Conservation (phyloP, 176 grass and related monocot species). For the Musa itinerans region DNA sequence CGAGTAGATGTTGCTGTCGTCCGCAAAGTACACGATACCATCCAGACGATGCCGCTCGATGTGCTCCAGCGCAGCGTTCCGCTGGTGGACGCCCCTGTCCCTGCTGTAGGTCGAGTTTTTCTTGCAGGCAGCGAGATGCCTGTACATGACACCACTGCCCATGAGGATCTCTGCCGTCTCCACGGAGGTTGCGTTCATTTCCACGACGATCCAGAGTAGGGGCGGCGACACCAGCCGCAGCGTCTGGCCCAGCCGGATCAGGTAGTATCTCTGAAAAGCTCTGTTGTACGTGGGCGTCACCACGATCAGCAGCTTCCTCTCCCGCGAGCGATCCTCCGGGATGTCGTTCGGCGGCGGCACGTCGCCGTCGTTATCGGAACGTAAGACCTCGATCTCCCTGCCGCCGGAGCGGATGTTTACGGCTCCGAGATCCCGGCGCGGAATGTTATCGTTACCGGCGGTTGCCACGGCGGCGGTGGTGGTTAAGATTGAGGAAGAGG, state of each 20-base stretch:
- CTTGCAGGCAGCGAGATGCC: conserved; percentile 44
- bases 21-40: conserved; percentile 82
- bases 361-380: not conserved
- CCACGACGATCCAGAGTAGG: conserved; percentile 69
- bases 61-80: conserved; percentile 75
- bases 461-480: not conserved
- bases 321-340: too few species aligned
- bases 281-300: conserved; percentile 70
- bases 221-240: conserved; percentile 51
- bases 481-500: not conserved
- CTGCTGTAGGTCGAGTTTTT: conserved; percentile 13
- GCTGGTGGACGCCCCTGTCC: conserved; percentile 49
- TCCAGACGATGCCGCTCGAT: conserved; percentile 76
- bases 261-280: conserved; percentile 59
- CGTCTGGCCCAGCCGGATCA: conserved; percentile 64
- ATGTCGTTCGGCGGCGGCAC: not conserved
- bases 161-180: conserved; percentile 62
- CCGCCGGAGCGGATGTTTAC: not conserved
- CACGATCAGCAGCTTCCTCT: conserved; percentile 37
- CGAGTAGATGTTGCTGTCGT: conserved; percentile 89
- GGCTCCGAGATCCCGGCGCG: not conserved
- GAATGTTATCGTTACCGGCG: not conserved
- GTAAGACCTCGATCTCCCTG: not conserved
- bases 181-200: conserved; percentile 43
- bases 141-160: conserved; percentile 63